Evolutionary conservation across 371 early-diverging fungal genomes (phyloP).

Genomic region (Syncephalis fuscata): DNA sequence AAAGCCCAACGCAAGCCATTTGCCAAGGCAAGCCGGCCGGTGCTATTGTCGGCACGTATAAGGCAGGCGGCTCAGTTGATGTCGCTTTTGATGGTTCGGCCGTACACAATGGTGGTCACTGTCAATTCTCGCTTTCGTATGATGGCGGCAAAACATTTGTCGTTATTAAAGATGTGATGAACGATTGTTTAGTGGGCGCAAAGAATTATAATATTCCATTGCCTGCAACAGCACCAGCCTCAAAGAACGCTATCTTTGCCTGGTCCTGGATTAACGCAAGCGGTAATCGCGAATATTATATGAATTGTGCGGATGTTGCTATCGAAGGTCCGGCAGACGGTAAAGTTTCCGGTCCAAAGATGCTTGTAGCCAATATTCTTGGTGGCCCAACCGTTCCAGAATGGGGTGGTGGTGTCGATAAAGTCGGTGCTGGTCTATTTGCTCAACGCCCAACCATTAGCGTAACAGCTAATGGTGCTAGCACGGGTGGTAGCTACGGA

Average conservation of each 20-base stretch:
- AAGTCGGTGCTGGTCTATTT: background rate
- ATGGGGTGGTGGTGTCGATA: background rate
- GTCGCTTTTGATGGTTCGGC: constrained; percentile 9
- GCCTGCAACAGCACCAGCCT: constrained; percentile 20
- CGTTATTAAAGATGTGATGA: constrained; percentile 25
- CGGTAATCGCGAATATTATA: constrained; percentile 18
- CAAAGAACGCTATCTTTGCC: constrained; percentile 22
- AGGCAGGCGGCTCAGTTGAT: constrained; percentile 12
- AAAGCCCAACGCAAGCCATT: background rate
- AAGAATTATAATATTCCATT: constrained; percentile 12
- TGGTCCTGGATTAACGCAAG: constrained; percentile 43
- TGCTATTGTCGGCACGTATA: constrained; percentile 8
- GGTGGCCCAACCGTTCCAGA: background rate
- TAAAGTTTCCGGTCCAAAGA: background rate
- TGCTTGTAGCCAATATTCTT: background rate
- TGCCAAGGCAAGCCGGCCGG: constrained; percentile 7
- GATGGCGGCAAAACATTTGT: constrained; percentile 33
- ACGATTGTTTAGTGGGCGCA: constrained; percentile 18
- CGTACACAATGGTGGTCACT: constrained; percentile 35
- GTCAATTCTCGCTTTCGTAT: constrained; percentile 39
- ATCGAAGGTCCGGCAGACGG: constrained; percentile 14
- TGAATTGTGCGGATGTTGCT: constrained; percentile 39
- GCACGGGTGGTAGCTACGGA: no score
- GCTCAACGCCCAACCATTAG: background rate
- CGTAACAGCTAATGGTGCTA: background rate